These are phyloP conservation scores for Aspergillus sclerotioniger DNA, from an alignment of 495 filamentous ascomycete species.

Conservation along the genomic window DNA sequence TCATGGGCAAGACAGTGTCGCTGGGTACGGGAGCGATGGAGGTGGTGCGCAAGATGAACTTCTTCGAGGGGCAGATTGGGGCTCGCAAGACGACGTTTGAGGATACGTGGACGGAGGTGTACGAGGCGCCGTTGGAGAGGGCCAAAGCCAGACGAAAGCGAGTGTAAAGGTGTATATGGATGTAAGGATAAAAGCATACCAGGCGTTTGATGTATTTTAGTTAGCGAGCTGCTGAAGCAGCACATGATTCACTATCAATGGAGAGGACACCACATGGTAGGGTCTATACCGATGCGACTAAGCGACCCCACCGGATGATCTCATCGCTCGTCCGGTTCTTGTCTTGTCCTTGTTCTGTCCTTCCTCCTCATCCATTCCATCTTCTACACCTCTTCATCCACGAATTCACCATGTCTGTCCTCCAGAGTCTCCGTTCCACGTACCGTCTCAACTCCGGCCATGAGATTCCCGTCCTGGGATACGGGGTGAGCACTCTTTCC, in stretches of 20 bases:
- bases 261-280: too few relatives aligned
- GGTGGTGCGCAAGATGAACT: constrained; percentile 71
- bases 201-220: too few relatives aligned
- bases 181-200: neutral
- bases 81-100: constrained; percentile 73
- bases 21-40: constrained; percentile 91
- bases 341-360: neutral
- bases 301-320: neutral
- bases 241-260: too few relatives aligned
- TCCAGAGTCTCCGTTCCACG: constrained; percentile 31
- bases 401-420: constrained; percentile 25
- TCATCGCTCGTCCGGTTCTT: neutral
- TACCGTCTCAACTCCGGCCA: constrained; percentile 66
- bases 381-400: neutral
- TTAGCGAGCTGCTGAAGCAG: too few relatives aligned
- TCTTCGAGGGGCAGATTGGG: constrained; percentile 61
- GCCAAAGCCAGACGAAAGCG: constrained; percentile 23
- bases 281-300: neutral
- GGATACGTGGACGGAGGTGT: constrained; percentile 59
- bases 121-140: constrained; percentile 24
- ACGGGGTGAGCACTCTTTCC: constrained; percentile 53
- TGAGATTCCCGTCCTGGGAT: constrained; percentile 76
- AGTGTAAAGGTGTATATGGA: constrained; percentile 21
- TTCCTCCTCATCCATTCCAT: neutral
- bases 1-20: constrained; percentile 91